phyloP scores from a whole-genome alignment of 1,284 basidiomycete species.

The Irpex lacteus region DNA sequence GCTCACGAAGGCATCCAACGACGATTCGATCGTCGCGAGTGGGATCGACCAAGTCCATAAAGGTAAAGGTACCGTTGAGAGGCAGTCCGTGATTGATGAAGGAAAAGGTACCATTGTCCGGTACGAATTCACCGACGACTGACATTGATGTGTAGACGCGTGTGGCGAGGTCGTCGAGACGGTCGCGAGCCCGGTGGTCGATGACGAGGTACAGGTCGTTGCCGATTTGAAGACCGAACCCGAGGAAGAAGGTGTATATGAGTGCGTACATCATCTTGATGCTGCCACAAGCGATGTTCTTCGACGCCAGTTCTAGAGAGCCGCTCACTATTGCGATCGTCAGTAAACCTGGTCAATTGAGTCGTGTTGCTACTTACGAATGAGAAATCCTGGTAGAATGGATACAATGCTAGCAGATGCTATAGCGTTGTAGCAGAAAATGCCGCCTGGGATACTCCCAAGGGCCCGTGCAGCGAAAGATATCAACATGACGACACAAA shows the following conservation, averaged over 20 bases:
- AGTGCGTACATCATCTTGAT: slow-evolving; percentile 90
- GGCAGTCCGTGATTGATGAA: slow-evolving; percentile 32
- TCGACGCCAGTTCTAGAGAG: slow-evolving; percentile 83
- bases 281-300: slow-evolving; percentile 84
- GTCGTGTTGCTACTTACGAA: slow-evolving; percentile 47
- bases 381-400: slow-evolving; percentile 81
- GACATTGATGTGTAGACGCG: slow-evolving; percentile 25
- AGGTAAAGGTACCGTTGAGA: slow-evolving; percentile 70
- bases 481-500: slow-evolving; percentile 78
- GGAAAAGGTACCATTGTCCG: slow-evolving; percentile 30
- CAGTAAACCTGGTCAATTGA: neutral
- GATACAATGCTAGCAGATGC: slow-evolving; percentile 81
- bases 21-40: slow-evolving; percentile 44
- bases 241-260: slow-evolving; percentile 87
- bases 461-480: slow-evolving; percentile 79
- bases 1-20: slow-evolving; percentile 69
- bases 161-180: slow-evolving; percentile 49
- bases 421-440: slow-evolving; percentile 88
- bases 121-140: neutral
- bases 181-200: slow-evolving; percentile 56
- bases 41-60: slow-evolving; percentile 43
- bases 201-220: slow-evolving; percentile 83
- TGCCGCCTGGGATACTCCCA: slow-evolving; percentile 66
- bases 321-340: slow-evolving; percentile 62
- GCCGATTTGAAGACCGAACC: slow-evolving; percentile 86